Base-by-base conservation (phyloP, 192 early-diverging fungal genomes). In the Linnemannia elongata region DNA sequence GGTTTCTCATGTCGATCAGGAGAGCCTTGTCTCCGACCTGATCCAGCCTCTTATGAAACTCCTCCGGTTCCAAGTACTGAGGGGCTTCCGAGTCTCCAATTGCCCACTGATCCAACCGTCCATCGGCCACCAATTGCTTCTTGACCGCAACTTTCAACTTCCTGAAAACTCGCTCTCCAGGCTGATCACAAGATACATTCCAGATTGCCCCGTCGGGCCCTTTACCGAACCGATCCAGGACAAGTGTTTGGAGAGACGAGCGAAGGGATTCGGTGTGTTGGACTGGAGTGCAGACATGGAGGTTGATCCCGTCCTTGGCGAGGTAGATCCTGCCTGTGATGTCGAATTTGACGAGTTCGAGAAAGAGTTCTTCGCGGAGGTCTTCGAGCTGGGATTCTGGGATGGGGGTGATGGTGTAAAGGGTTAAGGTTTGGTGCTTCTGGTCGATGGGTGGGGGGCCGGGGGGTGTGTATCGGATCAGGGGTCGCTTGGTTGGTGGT, bases 1-100 rank as follows among this genome's bases (percentile, higher is more conserved):
- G 92, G 79, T 96, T 96, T 60, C 95, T 92, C 95, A 96, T 95
- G 54, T 96, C 95, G 27, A 96, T 90, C 18, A 96, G 66, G 20
- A 94, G 42, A 12, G 90, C 83, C 10, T 91, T 84, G 72, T 91
- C 83, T 15, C 89, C 90, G 49, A 89, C 88, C 39, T 88, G 74
- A 17, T 82, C 80, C 63, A 95, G 82, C 45, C 89, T 88, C 22
- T 80, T 52, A 68, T 94, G 94, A 90, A 94, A 96, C 57, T 93
- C 92, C 10, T 88, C 82, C 22, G 95, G 94, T 12, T 85, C 74
- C 74, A 96, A 80, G 66, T 96, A 93, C 39, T 92, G 90, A 7
- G 95, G 94, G 68, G 92, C 88, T 24, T 91, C 79, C 9, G 87
- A 72, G 76, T 70, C 66, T 3, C 57, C 68, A 79, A 78, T 74